A percentile compares a stretch with the other conserved stretches of the same genome.
phyloP scores from a whole-genome alignment of 75 land plant species.

The Selaginella tamariscina region DNA sequence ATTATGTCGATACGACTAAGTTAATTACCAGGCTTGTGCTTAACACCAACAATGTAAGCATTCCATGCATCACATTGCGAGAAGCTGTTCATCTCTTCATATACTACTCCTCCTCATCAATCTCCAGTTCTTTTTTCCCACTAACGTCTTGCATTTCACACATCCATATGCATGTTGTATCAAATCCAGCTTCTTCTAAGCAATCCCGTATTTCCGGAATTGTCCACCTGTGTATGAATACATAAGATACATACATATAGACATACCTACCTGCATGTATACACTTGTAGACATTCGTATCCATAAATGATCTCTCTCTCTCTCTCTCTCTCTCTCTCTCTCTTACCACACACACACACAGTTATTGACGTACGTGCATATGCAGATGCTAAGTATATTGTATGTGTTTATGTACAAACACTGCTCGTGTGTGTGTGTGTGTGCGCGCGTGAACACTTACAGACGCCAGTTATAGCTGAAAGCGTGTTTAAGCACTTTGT shows the following conservation, averaged over 20 bases:
- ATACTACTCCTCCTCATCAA: conserved; percentile 41
- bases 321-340: no score
- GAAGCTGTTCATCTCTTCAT: conserved; percentile 45
- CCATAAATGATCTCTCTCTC: no score
- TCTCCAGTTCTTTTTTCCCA: conserved; percentile 20
- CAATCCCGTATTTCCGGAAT: conserved; percentile 75
- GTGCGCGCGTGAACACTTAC: conserved; percentile 46
- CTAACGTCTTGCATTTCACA: conserved; percentile 44
- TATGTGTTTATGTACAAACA: no score
- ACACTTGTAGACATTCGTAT: no score
- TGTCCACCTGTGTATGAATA: conserved; percentile 48
- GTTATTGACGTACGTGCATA: no score
- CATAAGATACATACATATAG: background rate
- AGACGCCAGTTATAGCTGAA: conserved; percentile 83
- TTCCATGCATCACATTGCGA: conserved; percentile 70
- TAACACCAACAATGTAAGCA: conserved; percentile 70
- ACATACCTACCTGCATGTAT: no score
- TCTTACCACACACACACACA: no score
- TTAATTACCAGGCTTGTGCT: no score
- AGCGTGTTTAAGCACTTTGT: conserved; percentile 55
- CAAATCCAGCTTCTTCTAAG: conserved; percentile 67
- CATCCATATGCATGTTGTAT: conserved; percentile 62
- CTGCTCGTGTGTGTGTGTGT: background rate
- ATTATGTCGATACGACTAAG: no score
- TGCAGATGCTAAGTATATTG: no score